These are phyloP conservation scores for Trichosporon sp. DNA, from an alignment of 1,284 basidiomycete species.

Conservation along the genomic window DNA sequence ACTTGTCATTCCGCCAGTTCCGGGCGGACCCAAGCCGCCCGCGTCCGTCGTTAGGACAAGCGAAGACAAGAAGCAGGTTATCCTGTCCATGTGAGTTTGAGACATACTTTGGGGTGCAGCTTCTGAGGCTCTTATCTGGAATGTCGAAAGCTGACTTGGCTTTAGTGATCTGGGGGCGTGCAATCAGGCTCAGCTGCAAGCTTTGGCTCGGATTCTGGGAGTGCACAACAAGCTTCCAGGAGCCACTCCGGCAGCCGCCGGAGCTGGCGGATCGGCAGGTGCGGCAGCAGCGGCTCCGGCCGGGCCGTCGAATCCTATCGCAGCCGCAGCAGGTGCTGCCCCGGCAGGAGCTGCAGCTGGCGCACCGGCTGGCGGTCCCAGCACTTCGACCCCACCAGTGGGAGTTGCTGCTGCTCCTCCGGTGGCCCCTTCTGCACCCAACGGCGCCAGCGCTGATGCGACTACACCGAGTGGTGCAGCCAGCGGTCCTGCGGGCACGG, in stretches of 20 bases:
- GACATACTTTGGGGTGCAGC: not conserved
- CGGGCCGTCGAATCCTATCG: not conserved
- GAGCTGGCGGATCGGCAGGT: not conserved
- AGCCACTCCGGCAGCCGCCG: not conserved
- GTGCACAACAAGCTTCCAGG: constrained; percentile 20
- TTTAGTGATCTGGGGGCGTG: constrained; percentile 24
- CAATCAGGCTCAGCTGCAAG: constrained; percentile 27
- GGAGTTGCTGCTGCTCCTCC: not conserved
- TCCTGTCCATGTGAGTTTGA: constrained; percentile 31
- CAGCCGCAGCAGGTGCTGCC: not conserved
- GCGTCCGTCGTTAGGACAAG: constrained; percentile 28
- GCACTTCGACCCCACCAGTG: not conserved
- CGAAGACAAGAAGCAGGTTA: constrained; percentile 34
- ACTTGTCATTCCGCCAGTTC: constrained; percentile 21
- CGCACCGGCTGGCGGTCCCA: not conserved
- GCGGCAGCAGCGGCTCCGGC: not conserved
- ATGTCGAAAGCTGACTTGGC: not conserved
- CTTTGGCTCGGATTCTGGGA: constrained; percentile 33
- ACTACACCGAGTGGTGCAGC: not conserved
- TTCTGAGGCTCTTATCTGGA: not conserved
- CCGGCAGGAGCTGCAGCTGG: not conserved
- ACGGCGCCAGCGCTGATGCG: not conserved
- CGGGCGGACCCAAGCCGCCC: constrained; percentile 25
- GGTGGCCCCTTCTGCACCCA: not conserved
- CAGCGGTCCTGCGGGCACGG: not conserved